A percentile compares a stretch with the other conserved stretches of the same genome.
Evolutionary conservation across 2,329 filamentous ascomycete species (phyloP).

Genomic region (Rutstroemia sp.): DNA sequence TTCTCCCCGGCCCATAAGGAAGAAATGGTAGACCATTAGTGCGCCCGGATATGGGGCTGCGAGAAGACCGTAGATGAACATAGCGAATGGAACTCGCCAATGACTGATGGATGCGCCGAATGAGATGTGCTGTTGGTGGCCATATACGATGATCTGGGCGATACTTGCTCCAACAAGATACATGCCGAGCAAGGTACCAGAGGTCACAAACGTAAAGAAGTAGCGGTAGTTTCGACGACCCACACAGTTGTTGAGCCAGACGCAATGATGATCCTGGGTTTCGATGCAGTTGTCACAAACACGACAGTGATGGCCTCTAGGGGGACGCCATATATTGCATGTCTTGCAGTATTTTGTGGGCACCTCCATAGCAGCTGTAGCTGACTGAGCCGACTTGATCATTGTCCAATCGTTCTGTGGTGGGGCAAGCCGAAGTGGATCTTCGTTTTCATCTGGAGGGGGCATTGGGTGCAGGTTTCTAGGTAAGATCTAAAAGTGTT

Average conservation of each 20-base stretch:
- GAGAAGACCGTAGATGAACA: slow-evolving; percentile 76
- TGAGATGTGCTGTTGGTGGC: slow-evolving; percentile 51
- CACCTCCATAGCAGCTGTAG: slow-evolving; percentile 88
- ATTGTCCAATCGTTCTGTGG: slow-evolving; percentile 91
- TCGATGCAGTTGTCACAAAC: slow-evolving; percentile 97
- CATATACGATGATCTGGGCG: slow-evolving; percentile 73
- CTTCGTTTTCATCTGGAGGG: slow-evolving; percentile 64
- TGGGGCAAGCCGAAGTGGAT: slow-evolving; percentile 74
- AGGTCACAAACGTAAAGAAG: slow-evolving; percentile 86
- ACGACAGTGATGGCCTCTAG: slow-evolving; percentile 91
- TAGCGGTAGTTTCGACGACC: slow-evolving; percentile 96
- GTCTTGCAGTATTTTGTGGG: slow-evolving; percentile 98
- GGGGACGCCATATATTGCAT: slow-evolving; percentile 94
- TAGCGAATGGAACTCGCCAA: slow-evolving; percentile 76
- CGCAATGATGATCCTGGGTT: slow-evolving; percentile 95
- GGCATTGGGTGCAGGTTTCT: slow-evolving; percentile 87
- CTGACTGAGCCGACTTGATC: slow-evolving; percentile 69
- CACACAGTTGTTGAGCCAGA: slow-evolving; percentile 98
- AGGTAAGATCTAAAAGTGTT: slow-evolving; percentile 68
- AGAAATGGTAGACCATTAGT: slow-evolving; percentile 82
- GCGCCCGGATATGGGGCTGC: slow-evolving; percentile 74
- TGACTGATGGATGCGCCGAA: slow-evolving; percentile 62
- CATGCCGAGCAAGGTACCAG: slow-evolving; percentile 66
- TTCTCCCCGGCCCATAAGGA: slow-evolving; percentile 83
- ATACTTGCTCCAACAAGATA: slow-evolving; percentile 72